Evolutionary conservation across 768 basidiomycete species (phyloP).

Genomic region (Phaeolepiota aurea): DNA sequence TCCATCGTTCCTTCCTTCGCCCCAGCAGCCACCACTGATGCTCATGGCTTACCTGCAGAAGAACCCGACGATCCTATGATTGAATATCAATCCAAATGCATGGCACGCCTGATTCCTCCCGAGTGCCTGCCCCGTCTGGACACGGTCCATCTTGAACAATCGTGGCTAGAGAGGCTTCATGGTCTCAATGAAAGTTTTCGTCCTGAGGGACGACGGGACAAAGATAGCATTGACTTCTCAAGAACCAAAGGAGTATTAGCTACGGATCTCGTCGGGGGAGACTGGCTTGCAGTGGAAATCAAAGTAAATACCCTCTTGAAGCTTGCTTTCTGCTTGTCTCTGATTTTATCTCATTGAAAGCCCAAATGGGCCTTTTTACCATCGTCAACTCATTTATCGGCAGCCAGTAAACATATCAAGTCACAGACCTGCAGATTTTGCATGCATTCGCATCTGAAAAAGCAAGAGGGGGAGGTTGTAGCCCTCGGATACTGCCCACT

Average conservation of each 20-base stretch:
- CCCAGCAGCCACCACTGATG: not conserved
- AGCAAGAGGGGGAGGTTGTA: conserved; percentile 24
- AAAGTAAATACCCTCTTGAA: conserved; percentile 48
- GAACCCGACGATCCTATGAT: conserved; percentile 30
- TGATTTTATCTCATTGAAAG: conserved; percentile 29
- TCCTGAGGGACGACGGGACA: conserved; percentile 44
- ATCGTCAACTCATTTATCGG: conserved; percentile 47
- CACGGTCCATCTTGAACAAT: conserved; percentile 33
- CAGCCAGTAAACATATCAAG: conserved; percentile 51
- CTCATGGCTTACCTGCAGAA: conserved; percentile 6
- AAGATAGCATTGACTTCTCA: conserved; percentile 50
- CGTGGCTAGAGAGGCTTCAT: conserved; percentile 57
- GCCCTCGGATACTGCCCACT: conserved; percentile 72
- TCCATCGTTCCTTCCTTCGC: conserved; percentile 10
- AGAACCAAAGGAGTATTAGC: conserved; percentile 60
- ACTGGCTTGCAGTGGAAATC: conserved; percentile 75
- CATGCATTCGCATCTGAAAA: conserved; percentile 67
- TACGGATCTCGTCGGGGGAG: conserved; percentile 67
- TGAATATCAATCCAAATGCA: conserved; percentile 56
- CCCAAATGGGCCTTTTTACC: conserved; percentile 98
- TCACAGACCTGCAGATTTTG: conserved; percentile 78
- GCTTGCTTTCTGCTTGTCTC: no score
- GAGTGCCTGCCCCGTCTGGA: conserved; percentile 52
- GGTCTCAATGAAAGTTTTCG: conserved; percentile 37
- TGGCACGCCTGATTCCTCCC: conserved; percentile 55